These are phyloP conservation scores for Talaromyces atroroseus DNA, from an alignment of 2,329 filamentous ascomycete species.

Conservation along the genomic window DNA sequence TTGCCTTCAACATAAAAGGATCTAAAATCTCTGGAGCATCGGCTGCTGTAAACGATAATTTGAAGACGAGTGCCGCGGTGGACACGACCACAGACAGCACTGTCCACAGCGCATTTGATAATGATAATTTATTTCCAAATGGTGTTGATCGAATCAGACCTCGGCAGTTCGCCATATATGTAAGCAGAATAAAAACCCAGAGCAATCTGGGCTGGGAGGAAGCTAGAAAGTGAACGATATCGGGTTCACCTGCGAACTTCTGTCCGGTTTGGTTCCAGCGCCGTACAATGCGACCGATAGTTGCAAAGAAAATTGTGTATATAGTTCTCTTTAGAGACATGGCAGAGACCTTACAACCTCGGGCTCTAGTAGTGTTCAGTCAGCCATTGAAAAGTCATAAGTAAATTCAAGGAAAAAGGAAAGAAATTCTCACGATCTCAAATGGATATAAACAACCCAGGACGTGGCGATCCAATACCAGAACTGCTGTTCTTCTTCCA, in stretches of 20 bases:
- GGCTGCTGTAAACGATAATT: conserved; percentile 78
- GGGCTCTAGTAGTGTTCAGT: conserved; percentile 1
- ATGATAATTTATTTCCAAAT: conserved; percentile 1
- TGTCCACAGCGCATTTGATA: conserved; percentile 18
- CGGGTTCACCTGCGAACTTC: conserved; percentile 85
- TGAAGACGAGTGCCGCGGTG: conserved; percentile 68
- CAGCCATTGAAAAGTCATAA: background rate
- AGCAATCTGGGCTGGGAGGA: conserved; percentile 59
- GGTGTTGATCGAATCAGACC: conserved; percentile 34
- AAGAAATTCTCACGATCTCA: conserved; percentile 25
- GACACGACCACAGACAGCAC: conserved; percentile 39
- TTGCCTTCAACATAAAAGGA: conserved; percentile 26
- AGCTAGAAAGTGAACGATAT: conserved; percentile 72
- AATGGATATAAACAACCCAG: conserved; percentile 46
- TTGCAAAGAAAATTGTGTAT: conserved; percentile 48
- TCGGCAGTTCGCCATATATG: conserved; percentile 59
- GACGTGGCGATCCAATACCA: conserved; percentile 80
- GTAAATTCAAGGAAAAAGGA: background rate
- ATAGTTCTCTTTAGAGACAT: conserved; percentile 1
- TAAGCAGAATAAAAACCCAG: conserved; percentile 66
- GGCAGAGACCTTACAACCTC: background rate
- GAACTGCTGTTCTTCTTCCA: conserved; percentile 97
- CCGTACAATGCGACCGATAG: conserved; percentile 60
- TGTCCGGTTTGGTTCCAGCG: conserved; percentile 97
- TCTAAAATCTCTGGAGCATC: conserved; percentile 78